phyloP scores from a whole-genome alignment of 208 protist genomes.

The Wallacemonas sp. region DNA sequence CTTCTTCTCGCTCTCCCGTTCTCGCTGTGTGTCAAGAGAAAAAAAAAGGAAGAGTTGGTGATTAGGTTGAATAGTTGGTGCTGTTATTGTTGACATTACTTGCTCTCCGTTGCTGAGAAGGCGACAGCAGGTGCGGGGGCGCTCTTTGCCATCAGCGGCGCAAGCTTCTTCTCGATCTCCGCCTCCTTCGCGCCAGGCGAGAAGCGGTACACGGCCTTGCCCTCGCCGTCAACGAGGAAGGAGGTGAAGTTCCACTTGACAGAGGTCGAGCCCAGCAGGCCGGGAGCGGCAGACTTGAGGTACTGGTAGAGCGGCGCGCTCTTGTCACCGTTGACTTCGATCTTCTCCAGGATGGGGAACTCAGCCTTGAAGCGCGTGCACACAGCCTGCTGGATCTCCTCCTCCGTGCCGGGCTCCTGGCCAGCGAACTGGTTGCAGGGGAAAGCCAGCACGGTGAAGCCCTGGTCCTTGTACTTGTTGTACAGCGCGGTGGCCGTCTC shows the following conservation, averaged over 20 bases:
- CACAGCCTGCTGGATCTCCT: slow-evolving; percentile 74
- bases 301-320: slow-evolving; percentile 70
- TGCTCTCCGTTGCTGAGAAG: background rate
- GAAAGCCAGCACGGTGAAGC: slow-evolving; percentile 85
- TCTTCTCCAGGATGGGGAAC: slow-evolving; percentile 86
- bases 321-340: slow-evolving; percentile 87
- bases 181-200: slow-evolving; percentile 40
- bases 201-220: slow-evolving; percentile 59
- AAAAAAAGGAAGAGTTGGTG: no score
- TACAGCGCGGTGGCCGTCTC: slow-evolving; percentile 65
- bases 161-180: slow-evolving; percentile 59
- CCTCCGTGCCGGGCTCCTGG: slow-evolving; percentile 78
- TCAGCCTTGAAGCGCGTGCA: slow-evolving; percentile 49
- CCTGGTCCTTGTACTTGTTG: slow-evolving; percentile 64
- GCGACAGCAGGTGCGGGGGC: background rate
- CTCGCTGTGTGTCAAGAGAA: no score
- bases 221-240: slow-evolving; percentile 77
- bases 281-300: slow-evolving; percentile 63
- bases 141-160: slow-evolving; percentile 17
- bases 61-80: no score
- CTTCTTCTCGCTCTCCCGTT: no score
- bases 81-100: no score
- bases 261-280: slow-evolving; percentile 48
- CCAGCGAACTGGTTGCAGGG: slow-evolving; percentile 91
- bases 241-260: slow-evolving; percentile 95